phyloP scores from a whole-genome alignment of 2,329 filamentous ascomycete genomes.

The Aspergillus fructus region DNA sequence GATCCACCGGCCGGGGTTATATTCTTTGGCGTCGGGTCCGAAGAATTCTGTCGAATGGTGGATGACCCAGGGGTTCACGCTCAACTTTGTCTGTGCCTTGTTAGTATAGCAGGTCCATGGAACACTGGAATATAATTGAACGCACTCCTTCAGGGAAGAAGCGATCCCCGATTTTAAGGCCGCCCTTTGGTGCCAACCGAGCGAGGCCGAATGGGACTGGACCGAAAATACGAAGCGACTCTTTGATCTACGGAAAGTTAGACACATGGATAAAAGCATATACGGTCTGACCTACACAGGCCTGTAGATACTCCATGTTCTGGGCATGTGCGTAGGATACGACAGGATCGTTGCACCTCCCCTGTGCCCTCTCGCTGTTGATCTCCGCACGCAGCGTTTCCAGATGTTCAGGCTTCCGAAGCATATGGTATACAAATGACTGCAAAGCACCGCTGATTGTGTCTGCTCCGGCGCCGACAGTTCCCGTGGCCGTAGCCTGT shows the following conservation, averaged over 20 bases:
- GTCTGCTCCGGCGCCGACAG: neutral
- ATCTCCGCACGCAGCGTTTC: neutral
- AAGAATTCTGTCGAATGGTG: neutral
- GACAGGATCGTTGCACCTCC: neutral
- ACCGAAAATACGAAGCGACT: neutral
- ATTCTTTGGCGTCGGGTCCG: neutral
- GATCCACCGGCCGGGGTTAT: neutral
- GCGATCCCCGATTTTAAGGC: neutral
- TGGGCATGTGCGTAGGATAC: neutral
- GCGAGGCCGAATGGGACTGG: neutral
- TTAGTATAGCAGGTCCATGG: neutral
- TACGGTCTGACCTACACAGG: neutral
- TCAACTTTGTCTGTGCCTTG: neutral
- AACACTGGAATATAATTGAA: too few relatives aligned
- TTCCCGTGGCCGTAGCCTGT: neutral
- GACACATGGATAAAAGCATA: neutral
- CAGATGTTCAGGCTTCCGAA: neutral
- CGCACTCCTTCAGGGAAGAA: neutral
- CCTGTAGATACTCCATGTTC: constrained; percentile 3
- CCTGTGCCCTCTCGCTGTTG: neutral
- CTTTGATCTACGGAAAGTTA: neutral
- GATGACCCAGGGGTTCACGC: constrained; percentile 1
- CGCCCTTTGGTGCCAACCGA: neutral
- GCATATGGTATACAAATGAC: constrained; percentile 1
- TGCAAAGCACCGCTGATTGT: neutral